A percentile compares a stretch with the other conserved stretches of the same genome.
Conservation (phyloP, 139 green algal genomes). For the Closterium sp. region DNA sequence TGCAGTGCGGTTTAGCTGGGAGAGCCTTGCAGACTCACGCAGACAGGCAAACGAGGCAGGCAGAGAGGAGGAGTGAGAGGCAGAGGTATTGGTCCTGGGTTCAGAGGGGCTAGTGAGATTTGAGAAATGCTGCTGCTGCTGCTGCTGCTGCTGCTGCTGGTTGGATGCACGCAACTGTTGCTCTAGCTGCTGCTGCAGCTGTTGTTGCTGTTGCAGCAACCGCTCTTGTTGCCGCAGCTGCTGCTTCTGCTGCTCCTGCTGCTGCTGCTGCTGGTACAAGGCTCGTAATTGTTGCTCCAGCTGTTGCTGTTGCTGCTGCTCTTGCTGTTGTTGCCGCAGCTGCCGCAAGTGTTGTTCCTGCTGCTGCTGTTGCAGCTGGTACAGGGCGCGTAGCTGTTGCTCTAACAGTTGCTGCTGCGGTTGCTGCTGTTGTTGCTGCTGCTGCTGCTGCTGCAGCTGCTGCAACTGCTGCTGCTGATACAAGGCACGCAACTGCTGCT, state of each 20-base stretch:
- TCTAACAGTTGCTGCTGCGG: background rate
- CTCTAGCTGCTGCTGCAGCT: background rate
- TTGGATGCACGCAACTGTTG: background rate
- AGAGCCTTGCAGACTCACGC: background rate
- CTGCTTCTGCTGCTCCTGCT: background rate
- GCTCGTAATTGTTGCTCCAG: background rate
- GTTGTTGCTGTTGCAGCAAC: no score
- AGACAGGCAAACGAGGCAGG: background rate
- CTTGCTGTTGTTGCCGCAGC: background rate
- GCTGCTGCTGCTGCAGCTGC: background rate
- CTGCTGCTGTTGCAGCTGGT: background rate
- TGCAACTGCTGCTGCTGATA: background rate
- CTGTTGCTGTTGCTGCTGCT: background rate
- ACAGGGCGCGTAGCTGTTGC: background rate
- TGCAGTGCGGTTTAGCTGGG: background rate
- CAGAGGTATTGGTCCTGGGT: background rate
- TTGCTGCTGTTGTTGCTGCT: background rate
- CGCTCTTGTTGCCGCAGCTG: no score
- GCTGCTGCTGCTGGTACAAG: background rate
- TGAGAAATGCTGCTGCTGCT: background rate
- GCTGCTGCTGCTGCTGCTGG: no score
- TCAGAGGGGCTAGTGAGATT: background rate
- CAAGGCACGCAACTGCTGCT: background rate
- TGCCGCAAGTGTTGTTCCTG: background rate
- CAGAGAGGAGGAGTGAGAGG: background rate